A percentile compares a stretch with the other conserved stretches of the same genome.
Conservation (phyloP, 2,329 filamentous ascomycete genomes). For the Endothia cerciana region DNA sequence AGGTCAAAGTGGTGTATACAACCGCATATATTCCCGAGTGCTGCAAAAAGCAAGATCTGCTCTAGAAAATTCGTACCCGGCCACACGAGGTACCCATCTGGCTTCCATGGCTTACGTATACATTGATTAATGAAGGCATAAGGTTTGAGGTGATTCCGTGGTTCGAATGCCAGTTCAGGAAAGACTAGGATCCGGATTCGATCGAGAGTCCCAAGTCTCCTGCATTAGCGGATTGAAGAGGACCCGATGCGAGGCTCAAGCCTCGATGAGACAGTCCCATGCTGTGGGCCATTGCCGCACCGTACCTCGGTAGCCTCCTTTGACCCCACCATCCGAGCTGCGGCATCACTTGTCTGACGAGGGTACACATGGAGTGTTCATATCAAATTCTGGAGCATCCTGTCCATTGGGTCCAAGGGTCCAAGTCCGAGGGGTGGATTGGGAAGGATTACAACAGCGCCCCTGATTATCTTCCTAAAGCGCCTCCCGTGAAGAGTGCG, state of each 20-base stretch:
- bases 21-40: neutral
- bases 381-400: neutral
- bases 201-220: neutral
- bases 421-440: neutral
- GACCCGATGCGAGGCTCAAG: constrained; percentile 1
- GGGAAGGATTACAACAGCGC: neutral
- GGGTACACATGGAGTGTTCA: neutral
- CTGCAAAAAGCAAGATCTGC: neutral
- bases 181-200: neutral
- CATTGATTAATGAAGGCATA: neutral
- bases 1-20: too few relatives aligned
- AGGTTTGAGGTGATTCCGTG: neutral
- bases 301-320: neutral
- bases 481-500: neutral
- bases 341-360: neutral
- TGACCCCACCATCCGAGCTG: neutral
- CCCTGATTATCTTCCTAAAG: neutral
- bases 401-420: neutral
- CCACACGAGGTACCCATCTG: neutral
- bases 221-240: neutral
- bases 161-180: neutral
- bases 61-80: neutral
- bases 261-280: constrained; percentile 11
- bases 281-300: neutral
- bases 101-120: too few relatives aligned